phyloP scores from a whole-genome alignment of 2,329 filamentous ascomycete species.

The Phialophora verrucosa region DNA sequence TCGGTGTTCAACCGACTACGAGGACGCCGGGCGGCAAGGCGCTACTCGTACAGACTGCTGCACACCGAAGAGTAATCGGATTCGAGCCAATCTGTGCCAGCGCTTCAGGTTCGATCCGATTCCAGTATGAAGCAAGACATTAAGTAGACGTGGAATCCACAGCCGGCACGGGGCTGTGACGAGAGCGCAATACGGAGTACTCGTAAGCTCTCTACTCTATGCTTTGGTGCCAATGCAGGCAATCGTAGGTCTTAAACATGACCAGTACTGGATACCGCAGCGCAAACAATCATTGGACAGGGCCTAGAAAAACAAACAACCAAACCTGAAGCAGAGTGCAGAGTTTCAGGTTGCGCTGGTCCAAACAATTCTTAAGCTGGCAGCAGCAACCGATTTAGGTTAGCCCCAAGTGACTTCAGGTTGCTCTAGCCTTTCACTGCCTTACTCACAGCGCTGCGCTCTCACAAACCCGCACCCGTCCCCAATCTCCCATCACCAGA shows the following conservation, averaged over 20 bases:
- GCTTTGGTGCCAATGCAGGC: not conserved
- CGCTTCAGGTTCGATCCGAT: not conserved
- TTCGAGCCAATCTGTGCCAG: too few species aligned
- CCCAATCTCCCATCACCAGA: conserved; percentile 33
- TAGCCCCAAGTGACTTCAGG: conserved; percentile 15
- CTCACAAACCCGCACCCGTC: conserved; percentile 18
- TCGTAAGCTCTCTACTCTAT: not conserved
- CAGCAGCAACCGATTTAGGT: conserved; percentile 1
- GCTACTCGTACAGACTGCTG: not conserved
- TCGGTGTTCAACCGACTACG: not conserved
- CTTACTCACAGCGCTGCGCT: conserved; percentile 18
- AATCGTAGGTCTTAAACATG: not conserved
- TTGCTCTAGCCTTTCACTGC: conserved; percentile 5
- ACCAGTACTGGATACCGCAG: not conserved
- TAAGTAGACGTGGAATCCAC: not conserved
- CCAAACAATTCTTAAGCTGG: not conserved
- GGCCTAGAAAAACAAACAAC: not conserved
- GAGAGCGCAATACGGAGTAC: not conserved
- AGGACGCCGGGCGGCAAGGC: not conserved
- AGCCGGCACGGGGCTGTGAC: not conserved
- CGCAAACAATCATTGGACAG: not conserved
- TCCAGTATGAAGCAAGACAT: not conserved
- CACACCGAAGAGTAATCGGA: not conserved
- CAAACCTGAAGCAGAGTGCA: conserved; percentile 6
- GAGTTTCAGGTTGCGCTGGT: conserved; percentile 13